Evolutionary conservation across 23 red algal species (phyloP).

Genomic region (Gracilaria gracilis): DNA sequence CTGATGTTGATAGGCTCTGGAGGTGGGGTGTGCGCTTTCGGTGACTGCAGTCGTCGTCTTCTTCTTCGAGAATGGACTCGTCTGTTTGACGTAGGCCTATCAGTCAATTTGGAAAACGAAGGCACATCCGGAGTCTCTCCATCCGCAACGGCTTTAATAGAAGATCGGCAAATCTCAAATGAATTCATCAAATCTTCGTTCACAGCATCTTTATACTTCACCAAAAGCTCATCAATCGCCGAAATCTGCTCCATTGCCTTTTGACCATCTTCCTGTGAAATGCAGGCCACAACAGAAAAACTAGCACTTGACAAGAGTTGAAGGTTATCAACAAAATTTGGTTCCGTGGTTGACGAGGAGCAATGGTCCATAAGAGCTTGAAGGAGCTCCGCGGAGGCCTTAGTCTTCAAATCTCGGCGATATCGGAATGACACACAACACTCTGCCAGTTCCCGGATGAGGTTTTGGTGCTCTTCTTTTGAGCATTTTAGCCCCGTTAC

Average conservation of each 20-base stretch:
- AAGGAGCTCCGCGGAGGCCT: slow-evolving; percentile 12
- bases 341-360: background rate
- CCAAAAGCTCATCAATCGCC: background rate
- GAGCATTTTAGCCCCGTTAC: background rate
- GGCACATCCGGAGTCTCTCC: slow-evolving; percentile 7
- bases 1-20: background rate
- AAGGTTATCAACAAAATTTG: background rate
- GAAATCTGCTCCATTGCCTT: background rate
- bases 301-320: background rate
- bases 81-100: background rate
- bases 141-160: background rate
- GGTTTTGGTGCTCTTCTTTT: slow-evolving; percentile 4
- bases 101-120: background rate
- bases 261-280: slow-evolving; percentile 3
- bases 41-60: background rate
- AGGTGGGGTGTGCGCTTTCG: background rate
- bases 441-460: slow-evolving; percentile 30
- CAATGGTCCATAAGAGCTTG: slow-evolving; percentile 6
- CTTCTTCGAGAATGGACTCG: background rate
- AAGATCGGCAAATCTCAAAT: background rate
- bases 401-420: slow-evolving; percentile 13
- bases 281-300: background rate
- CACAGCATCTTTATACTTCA: background rate
- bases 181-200: background rate
- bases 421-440: slow-evolving; percentile 11